Conservation (phyloP, 2,329 filamentous ascomycete species). For the Colletotrichum sp. region DNA sequence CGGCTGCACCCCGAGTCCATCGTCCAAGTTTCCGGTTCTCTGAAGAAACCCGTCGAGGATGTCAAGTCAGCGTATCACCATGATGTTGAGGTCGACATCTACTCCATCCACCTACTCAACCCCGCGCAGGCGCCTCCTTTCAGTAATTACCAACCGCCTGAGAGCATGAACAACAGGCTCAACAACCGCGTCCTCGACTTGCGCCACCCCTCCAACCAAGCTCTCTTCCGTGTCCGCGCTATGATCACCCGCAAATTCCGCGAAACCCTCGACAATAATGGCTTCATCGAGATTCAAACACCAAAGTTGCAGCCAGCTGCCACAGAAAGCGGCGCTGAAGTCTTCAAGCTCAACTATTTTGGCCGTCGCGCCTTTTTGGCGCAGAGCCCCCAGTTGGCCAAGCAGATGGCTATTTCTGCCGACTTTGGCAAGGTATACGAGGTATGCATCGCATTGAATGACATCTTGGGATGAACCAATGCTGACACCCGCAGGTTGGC, state of each 20-base stretch:
- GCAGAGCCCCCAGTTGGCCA: constrained; percentile 89
- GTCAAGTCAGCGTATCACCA: constrained; percentile 79
- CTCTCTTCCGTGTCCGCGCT: constrained; percentile 86
- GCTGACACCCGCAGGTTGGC: constrained; percentile 56
- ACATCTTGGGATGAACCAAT: background rate
- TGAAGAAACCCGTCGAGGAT: constrained; percentile 76
- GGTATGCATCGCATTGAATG: constrained; percentile 30
- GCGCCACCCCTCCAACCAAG: constrained; percentile 84
- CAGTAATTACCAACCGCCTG: constrained; percentile 47
- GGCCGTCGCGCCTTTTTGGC: constrained; percentile 85
- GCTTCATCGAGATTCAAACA: constrained; percentile 92
- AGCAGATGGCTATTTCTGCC: constrained; percentile 90
- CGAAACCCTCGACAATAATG: constrained; percentile 71
- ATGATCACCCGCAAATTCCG: constrained; percentile 83
- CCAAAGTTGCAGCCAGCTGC: constrained; percentile 90
- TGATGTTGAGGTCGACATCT: constrained; percentile 76
- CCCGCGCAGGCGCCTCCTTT: constrained; percentile 53
- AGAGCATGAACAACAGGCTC: constrained; percentile 31
- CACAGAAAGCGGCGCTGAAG: constrained; percentile 88
- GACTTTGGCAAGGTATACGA: constrained; percentile 92
- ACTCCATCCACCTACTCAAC: constrained; percentile 57
- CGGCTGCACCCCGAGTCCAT: constrained; percentile 80
- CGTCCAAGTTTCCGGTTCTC: constrained; percentile 74
- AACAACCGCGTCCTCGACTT: constrained; percentile 75
- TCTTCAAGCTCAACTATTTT: constrained; percentile 94